These are phyloP conservation scores for Caryopteris hybrid DNA, from an alignment of 305 asterid genomes.

Conservation along the genomic window DNA sequence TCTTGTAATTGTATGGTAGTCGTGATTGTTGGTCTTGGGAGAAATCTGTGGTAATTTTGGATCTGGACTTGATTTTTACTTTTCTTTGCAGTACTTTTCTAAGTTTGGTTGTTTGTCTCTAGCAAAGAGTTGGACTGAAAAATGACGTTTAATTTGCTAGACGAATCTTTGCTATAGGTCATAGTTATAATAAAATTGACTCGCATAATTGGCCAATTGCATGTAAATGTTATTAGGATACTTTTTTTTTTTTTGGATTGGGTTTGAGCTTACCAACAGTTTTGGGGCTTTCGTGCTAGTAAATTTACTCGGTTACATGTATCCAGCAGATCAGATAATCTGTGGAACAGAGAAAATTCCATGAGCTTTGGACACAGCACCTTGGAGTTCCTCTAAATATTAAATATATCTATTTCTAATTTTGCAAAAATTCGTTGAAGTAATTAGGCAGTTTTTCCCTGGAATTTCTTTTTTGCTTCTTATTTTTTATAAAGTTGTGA, in stretches of 20 bases:
- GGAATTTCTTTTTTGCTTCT: not conserved
- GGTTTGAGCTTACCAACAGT: not conserved
- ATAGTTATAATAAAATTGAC: not conserved
- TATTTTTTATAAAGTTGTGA: not conserved
- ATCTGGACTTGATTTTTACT: constrained; percentile 25
- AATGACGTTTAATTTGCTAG: not conserved
- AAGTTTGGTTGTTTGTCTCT: not conserved
- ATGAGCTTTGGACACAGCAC: not conserved
- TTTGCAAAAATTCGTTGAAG: not conserved
- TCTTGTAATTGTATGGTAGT: not conserved
- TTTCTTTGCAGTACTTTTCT: not conserved
- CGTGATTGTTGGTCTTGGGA: constrained; percentile 14
- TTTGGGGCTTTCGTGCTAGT: not conserved
- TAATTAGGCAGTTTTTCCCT: not conserved
- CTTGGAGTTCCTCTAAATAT: not conserved
- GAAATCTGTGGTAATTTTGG: constrained; percentile 19
- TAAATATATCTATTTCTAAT: not conserved
- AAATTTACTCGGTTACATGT: not conserved
- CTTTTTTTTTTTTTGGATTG: not conserved
- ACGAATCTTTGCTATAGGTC: constrained; percentile 5
- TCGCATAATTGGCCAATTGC: not conserved
- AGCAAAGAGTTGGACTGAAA: not conserved
- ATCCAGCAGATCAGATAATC: constrained; percentile 11
- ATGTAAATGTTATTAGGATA: not conserved
- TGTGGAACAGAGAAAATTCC: not conserved